Evolutionary conservation across 805 yeast genomes (phyloP), one percentile per base, ranked within the genome.

Genomic region (Yarrowia bubula): DNA sequence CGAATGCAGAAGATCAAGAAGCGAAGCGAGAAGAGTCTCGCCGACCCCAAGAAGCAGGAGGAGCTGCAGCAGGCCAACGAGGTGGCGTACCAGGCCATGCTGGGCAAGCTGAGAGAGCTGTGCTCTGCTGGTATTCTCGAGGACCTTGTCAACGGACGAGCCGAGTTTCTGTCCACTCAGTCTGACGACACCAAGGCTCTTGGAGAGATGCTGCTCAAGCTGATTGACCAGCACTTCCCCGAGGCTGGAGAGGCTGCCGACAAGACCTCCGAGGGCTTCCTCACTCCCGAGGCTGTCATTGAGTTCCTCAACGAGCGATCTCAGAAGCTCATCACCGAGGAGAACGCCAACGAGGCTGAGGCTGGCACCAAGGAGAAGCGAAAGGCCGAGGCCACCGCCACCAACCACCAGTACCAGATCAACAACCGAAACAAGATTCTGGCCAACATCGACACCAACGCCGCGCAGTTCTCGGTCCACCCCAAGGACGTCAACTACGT

Each of bases 391-490:
- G 74, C 75, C 71, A 33, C 38, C 35, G 28, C 22, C 14, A 15
- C 18, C 71, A 76, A 83, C 72, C 81, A 80, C 75, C 76, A 76
- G 51, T 71, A 66, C 65, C 72, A 81, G 39, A 78, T 79, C 64
- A 71, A 77, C 64, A 71, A 76, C 47, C 83, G 82, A 83, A 75
- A 77, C 67, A 63, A 64, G 65, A 69, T 73, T 47, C 81, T 71
- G 43, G 67, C 69, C 50, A 69, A 64, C 18, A 69, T 74, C 33
- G 69, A 78, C 67, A 79, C 80, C 10, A 66, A 70, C 76, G 33
- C 67, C 73, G 42, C 69, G 73, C 17, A 72, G 69, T 51, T 62
- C 35, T 67, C 74, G 22, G 69, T 75, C 47, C 61, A 67, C 15
- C 42, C 65, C 46, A 65, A 67, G 61, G 70, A 70, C 41, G 65